Conservation (phyloP, 148 eudicot genomes). For the Amaranthus palmeri region DNA sequence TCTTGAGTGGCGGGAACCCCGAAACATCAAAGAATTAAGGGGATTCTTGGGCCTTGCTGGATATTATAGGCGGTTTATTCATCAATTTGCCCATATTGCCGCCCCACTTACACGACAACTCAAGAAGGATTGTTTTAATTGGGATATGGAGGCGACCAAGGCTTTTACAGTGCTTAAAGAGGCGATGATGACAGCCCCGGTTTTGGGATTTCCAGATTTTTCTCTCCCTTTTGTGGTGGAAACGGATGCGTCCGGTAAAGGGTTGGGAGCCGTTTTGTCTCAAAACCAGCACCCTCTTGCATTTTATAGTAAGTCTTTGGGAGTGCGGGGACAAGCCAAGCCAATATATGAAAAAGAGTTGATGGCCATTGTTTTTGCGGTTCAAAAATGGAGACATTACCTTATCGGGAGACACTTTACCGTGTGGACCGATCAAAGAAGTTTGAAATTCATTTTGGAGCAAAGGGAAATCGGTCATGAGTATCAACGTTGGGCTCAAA, state of each 20-base stretch:
- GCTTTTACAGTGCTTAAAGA: slow-evolving; percentile 11
- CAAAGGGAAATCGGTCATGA: not conserved
- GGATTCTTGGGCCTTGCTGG: not conserved
- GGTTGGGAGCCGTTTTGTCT: no score
- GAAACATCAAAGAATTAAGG: not conserved
- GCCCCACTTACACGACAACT: not conserved
- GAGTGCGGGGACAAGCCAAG: not conserved
- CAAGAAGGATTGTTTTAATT: not conserved
- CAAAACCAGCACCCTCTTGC: not conserved
- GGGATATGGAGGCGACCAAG: not conserved
- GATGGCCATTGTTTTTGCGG: not conserved
- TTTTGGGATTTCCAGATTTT: slow-evolving; percentile 14
- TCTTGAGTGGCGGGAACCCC: not conserved
- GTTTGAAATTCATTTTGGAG: not conserved
- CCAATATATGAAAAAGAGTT: not conserved
- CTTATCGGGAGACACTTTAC: not conserved
- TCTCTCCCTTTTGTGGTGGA: not conserved
- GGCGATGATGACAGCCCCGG: slow-evolving; percentile 12
- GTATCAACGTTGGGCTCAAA: not conserved
- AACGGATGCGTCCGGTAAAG: slow-evolving; percentile 9
- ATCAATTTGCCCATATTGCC: not conserved
- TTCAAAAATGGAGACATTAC: slow-evolving; percentile 6
- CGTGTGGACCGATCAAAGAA: not conserved
- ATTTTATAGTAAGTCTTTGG: not conserved
- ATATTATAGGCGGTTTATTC: not conserved